phyloP scores from a whole-genome alignment of 2,329 filamentous ascomycete genomes.

The Monosporascus sp. region DNA sequence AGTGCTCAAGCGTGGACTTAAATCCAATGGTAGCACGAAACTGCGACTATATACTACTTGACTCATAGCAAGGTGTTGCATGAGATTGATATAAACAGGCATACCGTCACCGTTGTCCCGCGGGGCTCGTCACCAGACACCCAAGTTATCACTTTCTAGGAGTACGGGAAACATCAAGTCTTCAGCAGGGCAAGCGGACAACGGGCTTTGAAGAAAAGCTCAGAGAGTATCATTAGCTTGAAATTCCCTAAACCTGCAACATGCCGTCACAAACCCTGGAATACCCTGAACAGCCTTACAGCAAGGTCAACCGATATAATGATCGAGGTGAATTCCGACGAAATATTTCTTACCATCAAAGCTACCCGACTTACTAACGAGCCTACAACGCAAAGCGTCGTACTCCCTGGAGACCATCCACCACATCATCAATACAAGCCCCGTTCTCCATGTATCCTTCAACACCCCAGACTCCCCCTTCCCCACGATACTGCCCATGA shows the following conservation, averaged over 20 bases:
- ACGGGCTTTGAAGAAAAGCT: too few species aligned
- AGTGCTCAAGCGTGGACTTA: conserved; percentile 1
- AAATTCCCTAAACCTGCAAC: conserved; percentile 8
- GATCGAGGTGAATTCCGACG: conserved; percentile 46
- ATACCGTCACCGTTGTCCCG: conserved; percentile 1
- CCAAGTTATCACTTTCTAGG: too few species aligned
- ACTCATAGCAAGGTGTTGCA: background rate
- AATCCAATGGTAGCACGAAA: background rate
- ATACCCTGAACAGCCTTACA: conserved; percentile 60
- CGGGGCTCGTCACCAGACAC: background rate
- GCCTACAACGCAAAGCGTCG: conserved; percentile 41
- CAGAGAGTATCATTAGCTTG: too few species aligned
- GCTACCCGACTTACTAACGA: conserved; percentile 3
- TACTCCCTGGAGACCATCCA: conserved; percentile 74
- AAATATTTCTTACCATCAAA: too few species aligned
- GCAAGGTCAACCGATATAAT: conserved; percentile 63
- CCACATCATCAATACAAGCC: conserved; percentile 66
- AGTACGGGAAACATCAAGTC: too few species aligned
- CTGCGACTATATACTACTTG: conserved; percentile 5
- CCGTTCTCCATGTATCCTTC: conserved; percentile 78
- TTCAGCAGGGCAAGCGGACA: too few species aligned
- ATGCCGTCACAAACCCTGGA: conserved; percentile 43
- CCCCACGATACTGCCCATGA: conserved; percentile 77
- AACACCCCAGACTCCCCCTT: conserved; percentile 59
- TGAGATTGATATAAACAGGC: conserved; percentile 3